Base-by-base conservation (phyloP, 805 yeast species). In the Ogataea nakhonphanomensis region DNA sequence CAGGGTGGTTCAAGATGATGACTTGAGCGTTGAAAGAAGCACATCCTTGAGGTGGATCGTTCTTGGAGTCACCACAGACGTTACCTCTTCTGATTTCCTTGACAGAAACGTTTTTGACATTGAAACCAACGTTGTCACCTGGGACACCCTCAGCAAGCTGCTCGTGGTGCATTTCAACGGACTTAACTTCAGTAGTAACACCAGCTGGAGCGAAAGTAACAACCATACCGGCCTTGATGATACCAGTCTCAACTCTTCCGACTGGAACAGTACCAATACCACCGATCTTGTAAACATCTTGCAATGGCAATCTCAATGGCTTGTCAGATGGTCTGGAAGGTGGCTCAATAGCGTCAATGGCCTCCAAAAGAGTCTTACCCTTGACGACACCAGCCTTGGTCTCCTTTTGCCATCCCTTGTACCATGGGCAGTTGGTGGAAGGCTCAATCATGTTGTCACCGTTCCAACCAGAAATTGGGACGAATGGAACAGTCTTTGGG, bases 381-480 rank as follows among this genome's bases (percentile, higher is more conserved):
- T 81, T 70, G 70, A 61, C 66, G 59, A 70, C 72, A 73, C 84
- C 82, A 69, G 84, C 80, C 76, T 81, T 75, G 79, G 81, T 73
- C 78, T 80, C 84, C 77, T 79, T 78, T 64, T 69, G 66, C 93
- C 89, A 79, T 66, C 91, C 86, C 84, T 85, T 76, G 85, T 78
- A 78, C 93, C 93, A 84, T 66, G 87, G 78, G 71, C 85, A 79
- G 85, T 84, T 84, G 58, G 81, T 43, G 58, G 89, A 79, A 39
- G 84, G 62, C 74, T 84, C 91, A 70, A 84, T 79, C 93, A 84
- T 84, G 88, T 84, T 84, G 76, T 84, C 93, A 78, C 95, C 95
- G 74, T 81, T 79, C 83, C 91, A 81, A 64, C 95, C 95, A 62
- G 93, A 84, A 69, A 83, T 81, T 69, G 95, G 95, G 63, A 86